phyloP scores from a whole-genome alignment of 139 green algal genomes.

The Chlamydomonas sphaeroides region DNA sequence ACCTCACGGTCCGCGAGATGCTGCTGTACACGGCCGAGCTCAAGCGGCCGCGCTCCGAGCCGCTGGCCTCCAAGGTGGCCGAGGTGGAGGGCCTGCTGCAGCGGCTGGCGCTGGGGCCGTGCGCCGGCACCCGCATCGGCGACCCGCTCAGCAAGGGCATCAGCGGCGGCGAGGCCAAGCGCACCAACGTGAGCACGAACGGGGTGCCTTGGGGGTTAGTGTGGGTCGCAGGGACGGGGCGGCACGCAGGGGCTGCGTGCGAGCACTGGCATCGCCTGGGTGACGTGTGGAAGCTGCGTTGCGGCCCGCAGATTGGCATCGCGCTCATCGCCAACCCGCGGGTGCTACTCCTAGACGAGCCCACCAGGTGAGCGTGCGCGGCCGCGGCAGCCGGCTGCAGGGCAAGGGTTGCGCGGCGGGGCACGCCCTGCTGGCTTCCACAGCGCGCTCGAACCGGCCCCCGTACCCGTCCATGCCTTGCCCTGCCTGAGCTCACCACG shows the following conservation, averaged over 20 bases:
- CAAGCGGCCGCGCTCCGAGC: constrained; percentile 49
- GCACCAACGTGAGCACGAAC: constrained; percentile 69
- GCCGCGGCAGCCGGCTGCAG: too few relatives aligned
- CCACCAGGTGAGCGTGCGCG: constrained; percentile 70
- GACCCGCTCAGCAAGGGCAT: constrained; percentile 67
- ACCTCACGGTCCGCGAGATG: constrained; percentile 77
- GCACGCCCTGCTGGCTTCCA: too few relatives aligned
- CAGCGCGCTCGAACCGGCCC: too few relatives aligned
- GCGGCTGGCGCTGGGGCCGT: constrained; percentile 42
- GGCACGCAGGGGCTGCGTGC: too few relatives aligned
- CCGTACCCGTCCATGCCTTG: too few relatives aligned
- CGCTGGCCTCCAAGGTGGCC: constrained; percentile 49
- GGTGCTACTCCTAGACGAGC: constrained; percentile 81
- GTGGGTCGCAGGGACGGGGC: too few relatives aligned
- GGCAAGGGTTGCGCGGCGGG: too few relatives aligned
- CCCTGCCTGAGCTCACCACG: too few relatives aligned
- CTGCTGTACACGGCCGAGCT: constrained; percentile 80
- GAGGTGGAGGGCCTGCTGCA: constrained; percentile 60
- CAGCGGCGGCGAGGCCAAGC: constrained; percentile 72
- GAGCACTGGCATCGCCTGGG: too few relatives aligned
- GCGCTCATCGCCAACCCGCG: constrained; percentile 56
- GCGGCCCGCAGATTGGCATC: constrained; percentile 2
- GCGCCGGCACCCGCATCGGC: constrained; percentile 58
- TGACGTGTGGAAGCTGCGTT: too few relatives aligned
- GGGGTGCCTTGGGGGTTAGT: too few relatives aligned